These are phyloP conservation scores for Cinnamomum micranthum DNA, from an alignment of 164 flowering plant species.

Conservation along the genomic window DNA sequence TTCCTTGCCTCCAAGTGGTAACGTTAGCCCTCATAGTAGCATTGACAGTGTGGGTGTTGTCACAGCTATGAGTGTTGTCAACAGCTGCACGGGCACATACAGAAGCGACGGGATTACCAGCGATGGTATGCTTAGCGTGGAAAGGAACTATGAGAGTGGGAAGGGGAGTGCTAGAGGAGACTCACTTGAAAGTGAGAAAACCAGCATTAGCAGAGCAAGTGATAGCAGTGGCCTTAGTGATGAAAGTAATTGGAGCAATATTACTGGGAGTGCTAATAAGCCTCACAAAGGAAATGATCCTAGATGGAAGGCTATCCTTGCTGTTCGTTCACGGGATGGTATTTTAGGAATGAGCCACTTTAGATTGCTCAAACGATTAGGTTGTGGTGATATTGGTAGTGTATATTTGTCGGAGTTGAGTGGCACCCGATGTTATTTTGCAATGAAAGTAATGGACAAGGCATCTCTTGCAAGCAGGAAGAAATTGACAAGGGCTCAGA, in stretches of 20 bases:
- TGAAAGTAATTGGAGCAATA: constrained; percentile 91
- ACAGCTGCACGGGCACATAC: constrained; percentile 70
- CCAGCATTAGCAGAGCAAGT: constrained; percentile 88
- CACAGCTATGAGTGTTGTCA: constrained; percentile 80
- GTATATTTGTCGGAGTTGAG: constrained; percentile 58
- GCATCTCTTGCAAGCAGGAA: constrained; percentile 61
- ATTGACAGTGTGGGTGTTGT: constrained; percentile 68
- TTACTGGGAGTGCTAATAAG: constrained; percentile 83
- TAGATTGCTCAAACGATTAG: constrained; percentile 51
- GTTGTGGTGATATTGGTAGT: constrained; percentile 74
- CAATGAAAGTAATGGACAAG: constrained; percentile 87
- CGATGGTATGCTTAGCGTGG: constrained; percentile 71
- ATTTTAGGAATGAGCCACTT: constrained; percentile 93
- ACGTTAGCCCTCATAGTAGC: constrained; percentile 87
- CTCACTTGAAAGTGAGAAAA: constrained; percentile 84
- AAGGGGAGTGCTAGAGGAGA: constrained; percentile 72
- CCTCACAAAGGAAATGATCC: constrained; percentile 98
- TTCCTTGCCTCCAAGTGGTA: constrained; percentile 91
- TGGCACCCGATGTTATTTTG: constrained; percentile 42
- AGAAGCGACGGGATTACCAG: constrained; percentile 66
- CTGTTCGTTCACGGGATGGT: constrained; percentile 81
- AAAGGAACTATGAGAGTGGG: constrained; percentile 60
- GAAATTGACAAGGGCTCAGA: constrained; percentile 66
- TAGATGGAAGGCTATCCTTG: constrained; percentile 92
- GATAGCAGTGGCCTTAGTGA: constrained; percentile 95